These are phyloP conservation scores for Strigomonas oncopelti DNA, from an alignment of 208 protist genomes.

Conservation along the genomic window DNA sequence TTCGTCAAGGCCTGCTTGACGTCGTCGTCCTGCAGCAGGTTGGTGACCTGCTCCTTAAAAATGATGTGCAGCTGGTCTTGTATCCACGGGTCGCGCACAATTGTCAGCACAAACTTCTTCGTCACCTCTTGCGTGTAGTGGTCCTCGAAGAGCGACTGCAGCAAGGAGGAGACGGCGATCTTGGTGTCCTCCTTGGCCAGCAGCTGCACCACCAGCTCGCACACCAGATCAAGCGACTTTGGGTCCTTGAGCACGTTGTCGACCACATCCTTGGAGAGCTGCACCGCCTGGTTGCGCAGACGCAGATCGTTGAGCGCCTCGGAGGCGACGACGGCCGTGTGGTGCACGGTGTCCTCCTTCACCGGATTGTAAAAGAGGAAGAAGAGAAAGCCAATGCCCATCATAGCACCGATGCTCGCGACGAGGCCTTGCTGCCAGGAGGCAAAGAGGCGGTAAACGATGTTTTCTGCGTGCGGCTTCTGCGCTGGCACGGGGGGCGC, in stretches of 20 bases:
- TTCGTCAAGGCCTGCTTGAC: conserved; percentile 52
- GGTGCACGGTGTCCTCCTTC: conserved; percentile 87
- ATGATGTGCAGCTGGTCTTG: conserved; percentile 78
- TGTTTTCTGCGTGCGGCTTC: conserved; percentile 12
- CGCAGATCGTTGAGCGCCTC: conserved; percentile 71
- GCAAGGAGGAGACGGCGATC: conserved; percentile 74
- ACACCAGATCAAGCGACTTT: conserved; percentile 62
- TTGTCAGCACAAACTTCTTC: conserved; percentile 86
- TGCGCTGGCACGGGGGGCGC: not conserved
- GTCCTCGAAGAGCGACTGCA: conserved; percentile 85
- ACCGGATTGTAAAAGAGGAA: conserved; percentile 81
- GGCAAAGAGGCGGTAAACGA: conserved; percentile 44
- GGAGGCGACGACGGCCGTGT: conserved; percentile 82
- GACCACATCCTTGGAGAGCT: conserved; percentile 83
- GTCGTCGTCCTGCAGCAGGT: conserved; percentile 49
- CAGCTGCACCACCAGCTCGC: conserved; percentile 54
- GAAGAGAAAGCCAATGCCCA: conserved; percentile 76
- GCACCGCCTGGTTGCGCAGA: conserved; percentile 58
- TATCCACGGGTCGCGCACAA: conserved; percentile 81
- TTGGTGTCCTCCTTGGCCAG: conserved; percentile 73
- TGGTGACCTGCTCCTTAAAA: conserved; percentile 66
- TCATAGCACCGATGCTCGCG: conserved; percentile 77
- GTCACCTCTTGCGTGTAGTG: conserved; percentile 89
- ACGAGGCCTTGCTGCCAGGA: conserved; percentile 88
- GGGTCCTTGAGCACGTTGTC: conserved; percentile 65